Base-by-base conservation (phyloP, 1,284 basidiomycete genomes). In the Phaffia rhodozyma region DNA sequence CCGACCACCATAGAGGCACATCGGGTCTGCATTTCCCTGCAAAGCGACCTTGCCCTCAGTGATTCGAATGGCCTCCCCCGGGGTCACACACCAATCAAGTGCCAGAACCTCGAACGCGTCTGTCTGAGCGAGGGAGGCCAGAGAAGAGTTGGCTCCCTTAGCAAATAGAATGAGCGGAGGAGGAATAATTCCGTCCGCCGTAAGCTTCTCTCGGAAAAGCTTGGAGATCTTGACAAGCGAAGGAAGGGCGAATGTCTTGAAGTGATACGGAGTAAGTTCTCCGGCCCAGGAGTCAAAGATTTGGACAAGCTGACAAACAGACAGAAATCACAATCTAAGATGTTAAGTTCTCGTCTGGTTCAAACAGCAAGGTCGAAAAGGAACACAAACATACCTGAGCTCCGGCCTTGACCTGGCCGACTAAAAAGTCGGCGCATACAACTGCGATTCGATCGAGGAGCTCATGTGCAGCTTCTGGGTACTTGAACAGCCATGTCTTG, bases 11-110 rank as follows among this genome's bases (percentile, higher is more conserved):
- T 93, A 91, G 55, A 98, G 79, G 53, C 92, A 79, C 59, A 82
- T 83, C 18, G 92, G 92, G 76, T 99, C 96, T 75, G 96, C 80
- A 78, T 98, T 98, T 20, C 96, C 96, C 75, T 99, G 96, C 55
- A 98, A 76, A 21, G 86, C 85, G 67, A 91, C 83, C 66, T 80
- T 80, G 58, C 67, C 66, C 3, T 81, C 82, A 25, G 86, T 84
- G 38, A 83, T 74, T 20, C 74, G 69, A 55, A 85, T 81, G 7
- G 87, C 89, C 66, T 84, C 83, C 16, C 78, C 76, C 16, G 89
- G 85, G 69, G 89, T 83, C 70, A 89, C 82, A 67, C 83, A 83
- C 91, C 92, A 96, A 74, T 97, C 91, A 49, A 97, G 78, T 18
- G 92, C 87, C 62, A 97, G 79, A 18, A 86, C 85, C 71, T 93